Base-by-base conservation (phyloP, 225 moss, liverwort and hornwort species). In the Pseudoscleropodium purum region DNA sequence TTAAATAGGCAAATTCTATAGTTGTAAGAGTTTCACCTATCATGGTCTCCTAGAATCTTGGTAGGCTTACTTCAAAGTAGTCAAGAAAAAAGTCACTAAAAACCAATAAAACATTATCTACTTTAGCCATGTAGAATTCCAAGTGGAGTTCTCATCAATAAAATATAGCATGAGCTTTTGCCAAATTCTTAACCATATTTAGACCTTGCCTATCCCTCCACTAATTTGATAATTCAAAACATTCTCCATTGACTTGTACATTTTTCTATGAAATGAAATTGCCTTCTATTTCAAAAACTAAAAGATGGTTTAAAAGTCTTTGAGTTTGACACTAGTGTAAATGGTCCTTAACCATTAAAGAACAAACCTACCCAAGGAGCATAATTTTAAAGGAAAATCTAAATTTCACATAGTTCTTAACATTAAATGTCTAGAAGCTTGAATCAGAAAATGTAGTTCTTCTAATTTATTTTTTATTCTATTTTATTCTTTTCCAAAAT, bases 251-350 rank as follows among this genome's bases (percentile, higher is more conserved):
- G 6, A 18, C 2, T 74, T 45, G 2, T 74, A 18, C 30, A 10
- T 74, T 47, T 30, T 11, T 43, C 0, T 45, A 1, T 74, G 1
- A 45, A 18, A 74, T 29, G 6, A 30, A 37, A 75, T 45, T 14
- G 14, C 13, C 2, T 30, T 11, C 30, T 30, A 30, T 18, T 2
- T 45, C 17, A 45, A 29, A 74, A 41, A 74, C 27, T 1, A 74
- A 45, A 17, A 45, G 17, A 18, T 30, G 6, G 18, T 31, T 30
- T 5, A 18, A 30, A 75, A 75, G 24, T 18, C 30, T 1, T 30
- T 47, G 3, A 17, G 2, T 18, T 2, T 0, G 1, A 2, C 2
- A 1, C 10, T 3, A 45, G 19, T 31, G 0, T 3, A 31, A 47
- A 49, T 0, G 1, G 5, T 2, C 19, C 1, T 30, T 45, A 45